These are phyloP conservation scores for Protostelium mycophagum DNA, from an alignment of 78 protist genomes.

Conservation along the genomic window DNA sequence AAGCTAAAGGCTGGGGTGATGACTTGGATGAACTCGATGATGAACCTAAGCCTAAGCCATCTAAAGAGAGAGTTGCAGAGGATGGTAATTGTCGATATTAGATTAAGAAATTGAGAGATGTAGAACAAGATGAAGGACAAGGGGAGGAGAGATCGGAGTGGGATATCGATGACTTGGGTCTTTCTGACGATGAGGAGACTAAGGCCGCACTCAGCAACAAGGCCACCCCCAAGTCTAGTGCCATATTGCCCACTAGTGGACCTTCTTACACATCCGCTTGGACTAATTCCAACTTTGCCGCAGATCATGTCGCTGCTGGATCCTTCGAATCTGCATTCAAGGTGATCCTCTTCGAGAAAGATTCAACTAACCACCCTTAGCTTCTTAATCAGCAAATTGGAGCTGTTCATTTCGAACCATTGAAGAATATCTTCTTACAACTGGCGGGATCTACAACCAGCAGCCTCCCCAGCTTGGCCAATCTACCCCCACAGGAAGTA, in stretches of 20 bases:
- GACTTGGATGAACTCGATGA: slow-evolving; percentile 11
- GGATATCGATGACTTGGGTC: slow-evolving; percentile 13
- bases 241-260: slow-evolving; percentile 51
- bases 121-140: neutral
- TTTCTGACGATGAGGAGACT: neutral
- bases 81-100: neutral
- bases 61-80: neutral
- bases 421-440: slow-evolving; percentile 38
- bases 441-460: neutral
- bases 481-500: neutral
- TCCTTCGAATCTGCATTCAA: slow-evolving; percentile 82
- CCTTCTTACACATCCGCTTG: slow-evolving; percentile 53
- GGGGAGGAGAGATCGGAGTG: neutral
- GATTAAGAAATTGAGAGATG: neutral
- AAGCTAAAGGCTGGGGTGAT: neutral
- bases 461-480: slow-evolving; percentile 1
- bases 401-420: slow-evolving; percentile 81
- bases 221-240: slow-evolving; percentile 18
- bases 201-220: slow-evolving; percentile 28
- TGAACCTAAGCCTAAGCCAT: neutral
- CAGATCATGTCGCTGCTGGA: slow-evolving; percentile 92
- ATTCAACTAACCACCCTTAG: slow-evolving; percentile 51
- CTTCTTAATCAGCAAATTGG: slow-evolving; percentile 83
- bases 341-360: slow-evolving; percentile 2
- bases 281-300: slow-evolving; percentile 68